Percentiles rank a stretch among this genome's conserved stretches.
Evolutionary conservation across 2,329 filamentous ascomycete genomes (phyloP).

Genomic region (Fusarium tanahbumbuense): DNA sequence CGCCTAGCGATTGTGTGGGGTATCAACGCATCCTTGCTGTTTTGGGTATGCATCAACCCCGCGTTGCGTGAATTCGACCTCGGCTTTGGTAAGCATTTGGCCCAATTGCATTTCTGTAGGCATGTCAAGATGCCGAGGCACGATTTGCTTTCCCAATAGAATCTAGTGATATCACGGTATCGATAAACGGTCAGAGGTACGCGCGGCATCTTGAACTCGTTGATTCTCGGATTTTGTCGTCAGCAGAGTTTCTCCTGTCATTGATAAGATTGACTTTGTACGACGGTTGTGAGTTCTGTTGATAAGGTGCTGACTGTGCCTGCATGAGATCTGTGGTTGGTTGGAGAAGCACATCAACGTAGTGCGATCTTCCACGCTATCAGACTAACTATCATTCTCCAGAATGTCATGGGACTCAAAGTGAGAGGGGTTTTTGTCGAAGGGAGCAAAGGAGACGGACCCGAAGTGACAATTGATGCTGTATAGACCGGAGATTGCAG

Average conservation of each 20-base stretch:
- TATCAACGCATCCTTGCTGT: conserved; percentile 24
- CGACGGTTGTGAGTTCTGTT: not conserved
- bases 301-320: not conserved
- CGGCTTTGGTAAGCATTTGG: not conserved
- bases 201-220: not conserved
- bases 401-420: no score
- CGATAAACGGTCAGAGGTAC: not conserved
- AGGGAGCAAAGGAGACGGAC: no score
- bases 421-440: no score
- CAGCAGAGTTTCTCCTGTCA: no score
- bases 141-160: conserved; percentile 12
- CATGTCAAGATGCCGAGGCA: conserved; percentile 17
- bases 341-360: not conserved
- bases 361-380: not conserved
- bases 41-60: conserved; percentile 28
- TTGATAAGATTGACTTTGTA: not conserved
- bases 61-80: conserved; percentile 17
- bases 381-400: no score
- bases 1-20: conserved; percentile 15
- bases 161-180: not conserved
- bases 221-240: not conserved
- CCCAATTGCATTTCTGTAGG: conserved; percentile 3
- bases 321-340: not conserved
- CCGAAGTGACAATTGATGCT: no score
- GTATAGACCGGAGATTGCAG: no score